These are phyloP conservation scores for Thuja plicata DNA, from an alignment of 83 land plant species.

Conservation along the genomic window DNA sequence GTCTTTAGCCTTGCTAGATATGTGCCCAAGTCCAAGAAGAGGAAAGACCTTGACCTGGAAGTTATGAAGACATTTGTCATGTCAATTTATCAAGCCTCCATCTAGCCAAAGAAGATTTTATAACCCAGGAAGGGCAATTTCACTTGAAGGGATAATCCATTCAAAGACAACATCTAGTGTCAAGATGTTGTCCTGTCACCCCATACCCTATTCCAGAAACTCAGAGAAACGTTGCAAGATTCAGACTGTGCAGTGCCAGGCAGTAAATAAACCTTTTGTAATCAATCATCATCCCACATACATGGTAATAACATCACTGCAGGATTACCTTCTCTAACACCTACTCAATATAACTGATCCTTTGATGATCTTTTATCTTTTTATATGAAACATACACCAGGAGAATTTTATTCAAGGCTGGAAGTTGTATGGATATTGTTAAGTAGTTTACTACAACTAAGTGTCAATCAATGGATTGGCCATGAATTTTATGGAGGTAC, in stretches of 20 bases:
- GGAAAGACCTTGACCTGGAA: too few relatives aligned
- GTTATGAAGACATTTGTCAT: too few relatives aligned
- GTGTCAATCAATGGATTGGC: not conserved
- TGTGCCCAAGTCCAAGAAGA: too few relatives aligned
- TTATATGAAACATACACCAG: not conserved
- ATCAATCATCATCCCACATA: not conserved
- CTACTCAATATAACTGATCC: not conserved
- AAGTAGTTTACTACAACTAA: not conserved
- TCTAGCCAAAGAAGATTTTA: too few relatives aligned
- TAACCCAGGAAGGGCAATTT: too few relatives aligned
- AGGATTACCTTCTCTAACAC: not conserved
- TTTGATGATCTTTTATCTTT: not conserved
- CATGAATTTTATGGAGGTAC: not conserved
- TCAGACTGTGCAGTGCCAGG: not conserved
- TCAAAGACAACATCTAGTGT: too few relatives aligned
- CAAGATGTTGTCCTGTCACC: too few relatives aligned
- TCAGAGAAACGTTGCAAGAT: too few relatives aligned
- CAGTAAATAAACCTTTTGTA: not conserved
- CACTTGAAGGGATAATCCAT: too few relatives aligned
- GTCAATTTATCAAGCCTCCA: too few relatives aligned
- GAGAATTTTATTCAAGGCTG: not conserved
- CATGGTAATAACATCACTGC: not conserved
- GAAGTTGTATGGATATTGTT: not conserved
- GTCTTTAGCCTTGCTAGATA: too few relatives aligned
- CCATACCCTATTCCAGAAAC: too few relatives aligned